These are phyloP conservation scores for Aspergillus hortae DNA, from an alignment of 2,329 filamentous ascomycete species.

Conservation along the genomic window DNA sequence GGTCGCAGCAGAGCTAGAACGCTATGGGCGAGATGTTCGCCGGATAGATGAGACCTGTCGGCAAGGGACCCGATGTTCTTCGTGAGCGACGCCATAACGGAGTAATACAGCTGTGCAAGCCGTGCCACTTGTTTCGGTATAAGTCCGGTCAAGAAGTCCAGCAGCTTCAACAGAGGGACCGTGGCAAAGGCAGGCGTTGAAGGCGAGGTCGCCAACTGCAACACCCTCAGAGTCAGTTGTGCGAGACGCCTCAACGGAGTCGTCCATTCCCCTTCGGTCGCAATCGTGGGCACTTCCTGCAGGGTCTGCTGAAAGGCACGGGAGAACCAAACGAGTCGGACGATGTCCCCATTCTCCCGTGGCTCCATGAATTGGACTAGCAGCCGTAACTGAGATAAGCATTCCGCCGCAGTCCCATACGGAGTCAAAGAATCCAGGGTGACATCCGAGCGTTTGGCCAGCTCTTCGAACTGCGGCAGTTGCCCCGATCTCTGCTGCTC, in stretches of 20 bases:
- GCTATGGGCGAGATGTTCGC: conserved; percentile 27
- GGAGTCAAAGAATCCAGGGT: conserved; percentile 42
- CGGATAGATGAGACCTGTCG: conserved; percentile 18
- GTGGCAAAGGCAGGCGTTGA: conserved; percentile 20
- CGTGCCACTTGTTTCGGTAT: conserved; percentile 41
- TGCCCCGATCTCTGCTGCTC: conserved; percentile 44
- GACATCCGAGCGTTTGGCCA: conserved; percentile 43
- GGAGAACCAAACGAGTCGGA: conserved; percentile 44
- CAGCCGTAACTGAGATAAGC: conserved; percentile 58
- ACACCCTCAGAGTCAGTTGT: conserved; percentile 31
- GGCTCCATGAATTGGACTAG: conserved; percentile 65
- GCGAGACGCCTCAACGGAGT: conserved; percentile 38
- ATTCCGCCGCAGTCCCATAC: conserved; percentile 35
- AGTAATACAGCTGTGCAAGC: conserved; percentile 37
- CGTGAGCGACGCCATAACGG: conserved; percentile 36
- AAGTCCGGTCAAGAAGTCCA: conserved; percentile 34
- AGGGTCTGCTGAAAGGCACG: conserved; percentile 39
- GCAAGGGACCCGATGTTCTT: conserved; percentile 20
- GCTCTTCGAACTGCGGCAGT: conserved; percentile 23
- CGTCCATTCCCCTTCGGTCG: conserved; percentile 40
- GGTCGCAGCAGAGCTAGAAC: conserved; percentile 42
- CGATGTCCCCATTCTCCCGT: conserved; percentile 36
- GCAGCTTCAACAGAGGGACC: conserved; percentile 32
- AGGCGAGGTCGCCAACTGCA: conserved; percentile 24
- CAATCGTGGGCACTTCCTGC: conserved; percentile 33